These are phyloP conservation scores for Jasminum sambac DNA, from an alignment of 257 asterid species.

Conservation along the genomic window DNA sequence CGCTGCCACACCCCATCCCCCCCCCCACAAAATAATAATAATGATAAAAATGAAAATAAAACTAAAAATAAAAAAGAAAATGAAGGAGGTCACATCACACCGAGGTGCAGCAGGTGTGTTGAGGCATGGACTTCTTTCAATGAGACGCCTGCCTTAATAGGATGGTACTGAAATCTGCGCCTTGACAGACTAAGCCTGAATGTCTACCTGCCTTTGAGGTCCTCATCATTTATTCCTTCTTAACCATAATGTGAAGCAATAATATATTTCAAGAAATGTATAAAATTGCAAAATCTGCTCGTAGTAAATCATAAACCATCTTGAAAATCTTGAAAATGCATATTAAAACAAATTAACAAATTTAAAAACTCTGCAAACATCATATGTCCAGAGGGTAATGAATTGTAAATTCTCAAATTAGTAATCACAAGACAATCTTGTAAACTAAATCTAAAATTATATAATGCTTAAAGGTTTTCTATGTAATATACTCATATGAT, in stretches of 20 bases:
- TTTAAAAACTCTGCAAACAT: background rate
- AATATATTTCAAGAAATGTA: background rate
- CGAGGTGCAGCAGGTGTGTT: too few species aligned
- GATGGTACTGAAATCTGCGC: too few species aligned
- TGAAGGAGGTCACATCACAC: too few species aligned
- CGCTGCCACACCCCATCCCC: too few species aligned
- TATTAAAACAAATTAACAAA: background rate
- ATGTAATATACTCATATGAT: background rate
- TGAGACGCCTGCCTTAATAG: too few species aligned
- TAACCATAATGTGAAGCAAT: background rate
- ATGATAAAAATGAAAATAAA: too few species aligned
- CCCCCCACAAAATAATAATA: too few species aligned
- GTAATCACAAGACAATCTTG: background rate
- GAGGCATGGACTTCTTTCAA: too few species aligned
- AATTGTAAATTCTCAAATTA: background rate
- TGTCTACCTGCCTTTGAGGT: too few species aligned
- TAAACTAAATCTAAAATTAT: background rate
- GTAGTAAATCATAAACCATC: background rate
- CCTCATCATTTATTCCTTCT: too few species aligned
- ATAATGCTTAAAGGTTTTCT: background rate
- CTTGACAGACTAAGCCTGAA: too few species aligned
- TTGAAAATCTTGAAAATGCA: background rate
- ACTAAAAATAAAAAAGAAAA: too few species aligned
- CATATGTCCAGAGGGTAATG: background rate
- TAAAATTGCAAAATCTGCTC: background rate